Conservation (phyloP, 345 rosid species). For the Trapa bicornis region DNA sequence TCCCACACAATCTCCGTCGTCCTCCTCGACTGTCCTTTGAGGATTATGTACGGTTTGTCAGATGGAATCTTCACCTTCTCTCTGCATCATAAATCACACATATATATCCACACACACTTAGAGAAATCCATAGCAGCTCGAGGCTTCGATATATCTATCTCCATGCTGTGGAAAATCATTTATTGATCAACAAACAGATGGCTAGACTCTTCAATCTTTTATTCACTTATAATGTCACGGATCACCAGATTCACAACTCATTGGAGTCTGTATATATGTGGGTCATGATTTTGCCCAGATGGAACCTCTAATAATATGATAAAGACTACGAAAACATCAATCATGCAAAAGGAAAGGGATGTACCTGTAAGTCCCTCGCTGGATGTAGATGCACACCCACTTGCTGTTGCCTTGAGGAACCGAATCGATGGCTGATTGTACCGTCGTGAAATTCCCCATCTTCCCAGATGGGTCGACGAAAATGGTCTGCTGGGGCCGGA, state of each 20-base stretch:
- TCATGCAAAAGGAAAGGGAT: no score
- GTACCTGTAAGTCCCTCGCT: constrained; percentile 43
- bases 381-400: constrained; percentile 45
- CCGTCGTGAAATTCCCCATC: constrained; percentile 31
- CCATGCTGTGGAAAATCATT: no score
- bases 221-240: no score
- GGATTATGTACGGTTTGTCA: constrained; percentile 50
- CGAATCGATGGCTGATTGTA: constrained; percentile 50
- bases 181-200: no score
- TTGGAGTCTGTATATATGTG: no score
- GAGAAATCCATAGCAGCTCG: no score
- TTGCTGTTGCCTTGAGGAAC: constrained; percentile 31
- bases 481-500: not conserved
- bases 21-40: constrained; percentile 42
- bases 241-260: no score
- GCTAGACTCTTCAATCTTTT: no score
- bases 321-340: no score
- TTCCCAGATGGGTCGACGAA: constrained; percentile 36
- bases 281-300: no score
- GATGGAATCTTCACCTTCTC: constrained; percentile 59
- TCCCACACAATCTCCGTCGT: constrained; percentile 49
- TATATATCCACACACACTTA: not conserved
- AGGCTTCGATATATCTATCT: no score
- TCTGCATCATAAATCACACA: constrained; percentile 13
- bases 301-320: no score